Percentiles rank a stretch among this genome's conserved stretches.
phyloP scores from a whole-genome alignment of 2,329 filamentous ascomycete genomes.

The Raffaelea albimanens region DNA sequence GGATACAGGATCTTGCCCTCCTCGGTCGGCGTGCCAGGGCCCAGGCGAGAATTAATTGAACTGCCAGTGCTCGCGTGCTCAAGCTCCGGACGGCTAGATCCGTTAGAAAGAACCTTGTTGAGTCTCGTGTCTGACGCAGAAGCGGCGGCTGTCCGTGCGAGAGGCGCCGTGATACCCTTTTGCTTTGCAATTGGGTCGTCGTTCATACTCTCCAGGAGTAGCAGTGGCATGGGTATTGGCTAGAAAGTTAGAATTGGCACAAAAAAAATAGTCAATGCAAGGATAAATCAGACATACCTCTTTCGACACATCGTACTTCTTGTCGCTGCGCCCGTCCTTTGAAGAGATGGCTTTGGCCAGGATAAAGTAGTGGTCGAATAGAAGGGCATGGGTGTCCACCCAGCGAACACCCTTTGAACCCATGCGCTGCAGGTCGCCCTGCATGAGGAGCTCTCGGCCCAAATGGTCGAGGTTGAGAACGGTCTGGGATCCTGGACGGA shows the following conservation, averaged over 20 bases:
- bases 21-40: constrained; percentile 45
- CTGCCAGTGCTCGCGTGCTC: constrained; percentile 60
- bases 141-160: constrained; percentile 51
- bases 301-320: constrained; percentile 90
- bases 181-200: constrained; percentile 84
- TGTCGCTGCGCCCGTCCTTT: constrained; percentile 62
- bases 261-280: neutral
- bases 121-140: constrained; percentile 46
- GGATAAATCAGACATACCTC: constrained; percentile 44
- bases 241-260: constrained; percentile 18
- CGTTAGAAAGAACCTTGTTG: constrained; percentile 44
- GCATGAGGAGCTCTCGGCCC: constrained; percentile 80
- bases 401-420: constrained; percentile 84
- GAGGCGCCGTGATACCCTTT: constrained; percentile 60
- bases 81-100: constrained; percentile 46
- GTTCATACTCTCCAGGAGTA: constrained; percentile 85
- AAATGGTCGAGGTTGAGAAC: constrained; percentile 89
- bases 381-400: constrained; percentile 85
- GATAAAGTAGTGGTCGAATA: constrained; percentile 96
- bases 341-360: constrained; percentile 70
- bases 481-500: constrained; percentile 79
- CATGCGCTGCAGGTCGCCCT: constrained; percentile 82
- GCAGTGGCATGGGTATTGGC: constrained; percentile 91
- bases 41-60: constrained; percentile 45
- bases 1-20: constrained; percentile 85